These are phyloP conservation scores for Pezicula neosporulosa DNA, from an alignment of 2,329 filamentous ascomycete species.

Conservation along the genomic window DNA sequence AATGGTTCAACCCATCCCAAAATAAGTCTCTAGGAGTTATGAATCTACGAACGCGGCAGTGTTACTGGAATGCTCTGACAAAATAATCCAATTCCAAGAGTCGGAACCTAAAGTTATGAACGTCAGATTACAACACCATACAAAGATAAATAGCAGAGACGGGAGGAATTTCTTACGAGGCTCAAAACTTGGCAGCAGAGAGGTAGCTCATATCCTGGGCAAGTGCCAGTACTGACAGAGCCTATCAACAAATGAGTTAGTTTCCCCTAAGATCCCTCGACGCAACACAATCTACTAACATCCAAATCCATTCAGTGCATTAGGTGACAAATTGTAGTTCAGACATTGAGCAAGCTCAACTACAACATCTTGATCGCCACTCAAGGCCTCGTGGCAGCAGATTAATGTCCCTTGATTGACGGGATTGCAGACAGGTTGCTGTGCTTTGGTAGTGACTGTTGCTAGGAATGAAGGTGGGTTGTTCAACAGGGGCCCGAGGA, in stretches of 20 bases:
- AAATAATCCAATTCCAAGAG: neutral
- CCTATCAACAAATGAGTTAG: neutral
- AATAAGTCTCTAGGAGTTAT: neutral
- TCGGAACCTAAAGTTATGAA: neutral
- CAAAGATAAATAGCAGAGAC: neutral
- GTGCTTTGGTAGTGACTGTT: constrained; percentile 8
- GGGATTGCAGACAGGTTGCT: neutral
- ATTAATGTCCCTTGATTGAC: constrained; percentile 12
- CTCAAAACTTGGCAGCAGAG: neutral
- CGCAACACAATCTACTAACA: neutral
- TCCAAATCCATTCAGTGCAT: constrained; percentile 12
- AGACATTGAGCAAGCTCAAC: constrained; percentile 6
- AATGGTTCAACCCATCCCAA: neutral
- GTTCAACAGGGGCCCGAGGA: constrained; percentile 6
- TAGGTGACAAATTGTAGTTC: constrained; percentile 11
- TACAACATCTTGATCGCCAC: constrained; percentile 14
- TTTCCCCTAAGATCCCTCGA: neutral
- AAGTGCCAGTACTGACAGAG: neutral
- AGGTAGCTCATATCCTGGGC: neutral
- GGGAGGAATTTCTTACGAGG: neutral
- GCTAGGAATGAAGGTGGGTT: constrained; percentile 8
- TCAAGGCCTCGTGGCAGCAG: constrained; percentile 12
- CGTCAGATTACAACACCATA: neutral
- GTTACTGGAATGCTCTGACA: neutral
- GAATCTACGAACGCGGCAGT: neutral